These are phyloP conservation scores for Tolypocladium inflatum DNA, from an alignment of 2,329 filamentous ascomycete genomes.

Conservation along the genomic window DNA sequence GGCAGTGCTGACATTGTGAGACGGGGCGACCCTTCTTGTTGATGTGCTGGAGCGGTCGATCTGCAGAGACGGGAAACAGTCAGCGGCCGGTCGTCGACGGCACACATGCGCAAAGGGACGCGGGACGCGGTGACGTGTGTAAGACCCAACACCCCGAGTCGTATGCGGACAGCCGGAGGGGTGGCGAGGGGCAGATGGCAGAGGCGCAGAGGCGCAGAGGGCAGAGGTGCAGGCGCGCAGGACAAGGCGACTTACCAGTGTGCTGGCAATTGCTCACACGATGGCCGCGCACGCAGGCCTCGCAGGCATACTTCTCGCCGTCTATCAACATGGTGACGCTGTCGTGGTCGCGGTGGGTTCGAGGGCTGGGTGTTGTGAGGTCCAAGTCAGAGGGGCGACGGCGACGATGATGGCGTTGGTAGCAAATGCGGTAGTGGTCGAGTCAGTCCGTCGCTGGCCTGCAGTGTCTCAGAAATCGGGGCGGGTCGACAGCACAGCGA, in stretches of 20 bases:
- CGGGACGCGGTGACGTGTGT: not conserved
- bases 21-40: constrained; percentile 97
- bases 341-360: not conserved
- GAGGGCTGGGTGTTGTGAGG: not conserved
- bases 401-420: not conserved
- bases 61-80: constrained; percentile 33
- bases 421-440: not conserved
- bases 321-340: constrained; percentile 63
- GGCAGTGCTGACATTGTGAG: constrained; percentile 96
- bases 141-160: not conserved
- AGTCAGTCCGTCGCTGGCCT: constrained; percentile 3
- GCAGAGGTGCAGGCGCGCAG: constrained; percentile 4
- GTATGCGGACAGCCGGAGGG: not conserved
- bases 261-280: constrained; percentile 98
- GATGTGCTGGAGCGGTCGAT: constrained; percentile 86
- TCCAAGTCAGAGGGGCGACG: not conserved
- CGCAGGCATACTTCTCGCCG: constrained; percentile 96
- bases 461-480: constrained; percentile 8
- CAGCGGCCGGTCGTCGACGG: constrained; percentile 8
- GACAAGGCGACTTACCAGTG: constrained; percentile 56
- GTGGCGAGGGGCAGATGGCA: not conserved
- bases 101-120: not conserved
- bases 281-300: constrained; percentile 96
- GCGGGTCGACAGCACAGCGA: constrained; percentile 4
- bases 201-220: constrained; percentile 1